Evolutionary conservation across 805 yeast genomes (phyloP), one percentile per base, ranked within the genome.

Genomic region (Diddensiella transvaalensis): DNA sequence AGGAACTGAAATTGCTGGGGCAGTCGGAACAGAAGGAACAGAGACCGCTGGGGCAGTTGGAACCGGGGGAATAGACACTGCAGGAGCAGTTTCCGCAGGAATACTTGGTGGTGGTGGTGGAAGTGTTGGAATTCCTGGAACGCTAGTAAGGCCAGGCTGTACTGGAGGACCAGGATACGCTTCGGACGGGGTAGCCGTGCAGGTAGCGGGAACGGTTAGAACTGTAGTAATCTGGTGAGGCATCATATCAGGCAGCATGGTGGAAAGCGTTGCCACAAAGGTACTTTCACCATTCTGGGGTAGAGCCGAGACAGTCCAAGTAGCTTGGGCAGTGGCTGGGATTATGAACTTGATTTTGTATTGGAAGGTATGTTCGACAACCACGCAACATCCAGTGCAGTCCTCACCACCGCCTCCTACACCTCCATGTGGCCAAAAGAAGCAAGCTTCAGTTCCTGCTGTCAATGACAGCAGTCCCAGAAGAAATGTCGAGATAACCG

Each of bases 231-330:
- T 39, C 3, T 60, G 47, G 23, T 79, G 70, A 2, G 81, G 64
- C 47, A 80, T 85, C 3, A 49, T 83, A 35, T 79, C 75, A 19
- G 73, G 71, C 13, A 81, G 62, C 0, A 74, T 65, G 1, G 64
- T 61, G 4, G 62, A 50, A 24, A 58, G 37, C 37, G 59, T 51
- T 2, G 56, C 59, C 18, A 53, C 44, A 44, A 55, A 54, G 6
- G 55, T 51, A 29, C 48, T 54, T 15, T 46, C 40, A 4, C 42
- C 48, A 21, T 47, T 50, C 11, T 44, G 42, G 22, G 60, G 60
- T 6, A 35, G 38, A 26, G 61, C 59, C 3, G 47, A 43, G 21
- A 58, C 59, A 21, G 58, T 57, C 62, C 62, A 58, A 4, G 55
- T 51, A 23, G 58, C 60, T 8, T 48, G 42, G 23, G 42, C 38